A percentile compares a stretch with the other conserved stretches of the same genome.
phyloP scores from a whole-genome alignment of 768 basidiomycete genomes.

The Rhizopogon roseolus region DNA sequence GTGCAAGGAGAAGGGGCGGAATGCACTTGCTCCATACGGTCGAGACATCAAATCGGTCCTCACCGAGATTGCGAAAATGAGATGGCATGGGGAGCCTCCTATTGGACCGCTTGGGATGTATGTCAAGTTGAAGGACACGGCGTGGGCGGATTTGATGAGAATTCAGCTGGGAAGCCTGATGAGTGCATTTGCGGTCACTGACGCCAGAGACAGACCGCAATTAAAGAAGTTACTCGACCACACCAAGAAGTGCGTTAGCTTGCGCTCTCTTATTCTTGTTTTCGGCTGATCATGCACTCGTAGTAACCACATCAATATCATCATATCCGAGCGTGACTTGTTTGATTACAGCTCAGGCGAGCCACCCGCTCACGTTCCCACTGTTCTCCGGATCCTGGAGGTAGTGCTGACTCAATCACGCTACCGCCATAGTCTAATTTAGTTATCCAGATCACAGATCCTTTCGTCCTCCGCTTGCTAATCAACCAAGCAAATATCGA shows the following conservation, averaged over 20 bases:
- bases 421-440: neutral
- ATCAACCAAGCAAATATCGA: slow-evolving; percentile 78
- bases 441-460: slow-evolving; percentile 59
- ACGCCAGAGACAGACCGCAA: slow-evolving; percentile 52
- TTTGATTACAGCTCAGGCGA: slow-evolving; percentile 82
- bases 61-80: slow-evolving; percentile 41
- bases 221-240: slow-evolving; percentile 55
- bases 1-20: slow-evolving; percentile 47
- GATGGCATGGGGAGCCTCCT: slow-evolving; percentile 64
- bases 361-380: slow-evolving; percentile 54
- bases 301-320: slow-evolving; percentile 47
- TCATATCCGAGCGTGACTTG: slow-evolving; percentile 65
- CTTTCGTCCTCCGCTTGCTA: slow-evolving; percentile 72
- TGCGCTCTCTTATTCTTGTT: slow-evolving; percentile 10
- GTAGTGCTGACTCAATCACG: slow-evolving; percentile 35
- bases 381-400: slow-evolving; percentile 77
- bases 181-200: slow-evolving; percentile 70
- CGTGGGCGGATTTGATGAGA: slow-evolving; percentile 66
- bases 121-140: slow-evolving; percentile 67
- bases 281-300: neutral
- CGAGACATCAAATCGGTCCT: slow-evolving; percentile 54
- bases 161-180: slow-evolving; percentile 53
- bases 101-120: slow-evolving; percentile 77
- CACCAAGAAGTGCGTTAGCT: slow-evolving; percentile 56
- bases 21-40: slow-evolving; percentile 61